Base-by-base conservation (phyloP, 1,284 basidiomycete species). In the Ganoderma lingzhi region DNA sequence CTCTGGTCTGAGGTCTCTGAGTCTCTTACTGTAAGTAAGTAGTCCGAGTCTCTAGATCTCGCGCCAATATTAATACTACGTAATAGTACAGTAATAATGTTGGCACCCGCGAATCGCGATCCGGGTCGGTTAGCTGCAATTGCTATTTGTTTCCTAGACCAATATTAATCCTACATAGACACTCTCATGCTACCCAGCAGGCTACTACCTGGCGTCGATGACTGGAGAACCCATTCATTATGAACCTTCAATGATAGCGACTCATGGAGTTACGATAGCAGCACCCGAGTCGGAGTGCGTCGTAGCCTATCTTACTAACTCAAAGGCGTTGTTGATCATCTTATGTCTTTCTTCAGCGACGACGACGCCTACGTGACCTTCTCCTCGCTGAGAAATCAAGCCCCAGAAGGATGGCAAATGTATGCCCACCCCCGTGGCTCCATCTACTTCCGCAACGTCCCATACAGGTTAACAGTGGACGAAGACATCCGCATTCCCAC, bases 371-470 rank as follows among this genome's bases (percentile, higher is more conserved):
- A 75, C 56, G 45, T 73, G 3, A 65, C 65, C 19, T 30, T 71
- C 8, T 66, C 68, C 15, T 63, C 63, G 15, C 65, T 67, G 0
- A 39, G 12, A 41, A 56, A 45, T 35, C 58, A 42, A 10, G 64
- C 65, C 9, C 75, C 75, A 0, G 17, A 68, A 30, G 78, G 76
- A 1, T 82, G 80, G 80, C 67, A 69, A 0, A 69, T 76, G 48
- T 76, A 81, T 44, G 75, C 77, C 28, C 77, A 79, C 62, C 79
- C 80, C 14, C 76, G 84, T 79, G 85, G 87, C 32, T 87, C 83
- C 81, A 74, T 87, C 23, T 88, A 88, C 73, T 88, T 86, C 76
- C 77, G 78, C 66, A 83, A 85, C 70, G 70, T 79, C 10, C 65
- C 69, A 10, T 72, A 80, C 14, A 81, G 80, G 60, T 75, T 84